Evolutionary conservation across 345 rosid species (phyloP), one percentile per base, ranked within the genome.

Genomic region (Citrus glauca): DNA sequence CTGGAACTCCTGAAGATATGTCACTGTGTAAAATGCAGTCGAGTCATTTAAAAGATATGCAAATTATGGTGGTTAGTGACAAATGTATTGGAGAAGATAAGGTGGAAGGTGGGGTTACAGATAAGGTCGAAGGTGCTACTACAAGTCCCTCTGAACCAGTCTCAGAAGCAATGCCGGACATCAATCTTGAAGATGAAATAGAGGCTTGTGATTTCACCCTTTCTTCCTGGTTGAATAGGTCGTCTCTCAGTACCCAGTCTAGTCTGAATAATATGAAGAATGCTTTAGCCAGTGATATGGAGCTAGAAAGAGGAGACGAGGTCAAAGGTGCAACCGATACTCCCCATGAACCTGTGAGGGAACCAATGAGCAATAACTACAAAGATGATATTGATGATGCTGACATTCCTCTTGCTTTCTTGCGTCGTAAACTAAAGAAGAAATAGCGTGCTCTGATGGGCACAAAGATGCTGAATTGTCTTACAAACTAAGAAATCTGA

Each of bases 371-470:
- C 42, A 19, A 65, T 65, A 10, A 74, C 35, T 3, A 1, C 37
- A 77, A 70, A 42, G 30, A 24, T 45, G 68, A 65, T 75, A 40
- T 14, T 16, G 61, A 73, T 65, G 73, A 24, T 19, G 80, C 56
- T 42, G 76, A 70, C 48, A 60, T 70, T 5, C 48, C 79, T 50
- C 83, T 77, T 2, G 79, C 64, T 17, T 60, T 68, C 76, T 72
- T 69, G 42, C 11, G 37, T 38, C 55, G 7, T 28, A 66, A 30
- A 24, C 37, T 62, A 11, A 80, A 75, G 71, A 75, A 70, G 66
- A 45, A 28, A 30, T 60, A 6, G n/a, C 30, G 0, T 14, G 27
- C 30, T 17, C 10, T 24, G 24, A 13, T 16, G 3, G 7, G 4
- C 19, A 6, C 0, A 7, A 66, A 66, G 9, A 13, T 33, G 27